Evolutionary conservation across 306 rosid species (phyloP), one percentile per base, ranked within the genome.

Genomic region (Geum urbanum): DNA sequence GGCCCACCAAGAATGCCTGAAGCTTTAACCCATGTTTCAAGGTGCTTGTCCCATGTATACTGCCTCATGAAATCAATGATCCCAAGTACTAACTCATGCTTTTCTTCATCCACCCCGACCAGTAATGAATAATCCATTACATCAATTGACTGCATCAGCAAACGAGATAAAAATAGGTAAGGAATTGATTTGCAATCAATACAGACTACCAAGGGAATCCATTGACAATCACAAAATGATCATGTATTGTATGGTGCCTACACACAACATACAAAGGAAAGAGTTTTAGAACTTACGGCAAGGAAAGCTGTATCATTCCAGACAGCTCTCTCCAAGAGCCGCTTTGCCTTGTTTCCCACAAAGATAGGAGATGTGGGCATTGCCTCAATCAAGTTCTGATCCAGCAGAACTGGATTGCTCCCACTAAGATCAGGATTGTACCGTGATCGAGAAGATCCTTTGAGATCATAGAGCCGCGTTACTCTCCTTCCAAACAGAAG

Each of bases 1-100:
- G 96, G 86, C 48, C 99, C 99, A 66, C 99, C 99, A n/a, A 95
- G 95, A 66, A 95, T 89, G 66, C 99, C 97, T 3, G 96, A 89
- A 80, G 90, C 89, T 77, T 95, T 95, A 63, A 89, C 97, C 99
- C 99, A 95, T 27, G 97, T 87, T 82, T 95, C 99, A 59, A 95
- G 95, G 81, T 95, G 99, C 79, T 95, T 95, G 85, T 95, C 99
- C 99, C 99, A 94, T 13, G 99, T 94, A 80, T 92, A 92, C 68
- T 94, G 99, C 67, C 99, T 91, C 99, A 95, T 82, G 82, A 87
- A 95, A 76, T 95, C 99, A 71, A 95, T 95, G 78, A 95, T 89
- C 80, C 97, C 99, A 70, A 95, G 84, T 76, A 95, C 92, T 81
- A 95, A 76, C 72, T 95, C 92, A 52, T 91, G 91, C 78, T 83